Percentiles rank a stretch among this genome's conserved stretches.
These are phyloP conservation scores for Polygonum aviculare DNA, from an alignment of 148 eudicot species.

Conservation along the genomic window DNA sequence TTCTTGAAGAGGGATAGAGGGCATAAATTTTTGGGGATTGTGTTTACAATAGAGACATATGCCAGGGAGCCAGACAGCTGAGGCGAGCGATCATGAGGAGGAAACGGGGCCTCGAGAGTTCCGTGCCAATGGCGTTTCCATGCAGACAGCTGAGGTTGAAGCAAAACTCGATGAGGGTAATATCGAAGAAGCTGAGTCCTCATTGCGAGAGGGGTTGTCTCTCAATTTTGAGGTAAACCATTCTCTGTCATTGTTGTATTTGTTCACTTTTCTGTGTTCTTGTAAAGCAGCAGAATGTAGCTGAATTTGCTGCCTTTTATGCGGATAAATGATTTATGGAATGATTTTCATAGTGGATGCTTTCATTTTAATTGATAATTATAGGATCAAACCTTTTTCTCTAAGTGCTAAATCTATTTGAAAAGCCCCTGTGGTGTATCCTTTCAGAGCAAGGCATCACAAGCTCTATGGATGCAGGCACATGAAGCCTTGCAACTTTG, in stretches of 20 bases:
- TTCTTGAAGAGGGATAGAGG: slow-evolving; percentile 9
- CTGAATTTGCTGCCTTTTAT: not conserved
- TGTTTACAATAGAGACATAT: slow-evolving; percentile 18
- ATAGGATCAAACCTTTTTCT: not conserved
- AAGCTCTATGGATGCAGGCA: not conserved
- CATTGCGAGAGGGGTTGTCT: slow-evolving; percentile 86
- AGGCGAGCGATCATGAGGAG: slow-evolving; percentile 30
- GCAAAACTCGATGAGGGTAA: slow-evolving; percentile 85
- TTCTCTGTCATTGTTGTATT: not conserved
- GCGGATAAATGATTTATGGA: not conserved
- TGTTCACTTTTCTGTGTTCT: not conserved
- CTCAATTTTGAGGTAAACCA: slow-evolving; percentile 77
- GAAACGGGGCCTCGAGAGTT: slow-evolving; percentile 48
- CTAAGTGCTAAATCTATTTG: not conserved
- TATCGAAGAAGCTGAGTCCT: slow-evolving; percentile 86
- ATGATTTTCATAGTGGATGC: not conserved
- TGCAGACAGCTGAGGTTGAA: slow-evolving; percentile 61
- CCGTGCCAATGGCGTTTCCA: slow-evolving; percentile 62
- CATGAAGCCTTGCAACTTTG: not conserved
- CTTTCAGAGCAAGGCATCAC: not conserved
- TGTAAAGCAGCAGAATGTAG: not conserved
- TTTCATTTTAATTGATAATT: not conserved
- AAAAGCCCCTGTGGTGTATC: not conserved
- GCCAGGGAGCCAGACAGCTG: slow-evolving; percentile 37
- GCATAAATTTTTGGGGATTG: not conserved